These are phyloP conservation scores for Aspergillus clavatus DNA, from an alignment of 2,329 filamentous ascomycete species.

Conservation along the genomic window DNA sequence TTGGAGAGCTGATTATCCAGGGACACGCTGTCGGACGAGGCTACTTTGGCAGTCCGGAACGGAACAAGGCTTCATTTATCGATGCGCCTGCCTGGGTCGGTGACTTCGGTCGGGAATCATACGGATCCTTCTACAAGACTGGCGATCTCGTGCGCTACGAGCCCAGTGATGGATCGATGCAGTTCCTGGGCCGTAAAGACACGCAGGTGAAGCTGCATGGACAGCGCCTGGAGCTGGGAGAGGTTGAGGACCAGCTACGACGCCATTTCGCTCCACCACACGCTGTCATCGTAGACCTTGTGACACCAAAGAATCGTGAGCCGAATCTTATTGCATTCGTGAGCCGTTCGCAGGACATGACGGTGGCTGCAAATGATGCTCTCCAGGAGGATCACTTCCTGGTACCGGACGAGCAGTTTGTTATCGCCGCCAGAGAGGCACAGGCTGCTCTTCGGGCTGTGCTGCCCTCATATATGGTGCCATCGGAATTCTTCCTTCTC, in stretches of 20 bases:
- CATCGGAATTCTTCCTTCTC: not conserved
- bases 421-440: not conserved
- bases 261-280: not conserved
- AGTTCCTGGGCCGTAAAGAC: not conserved
- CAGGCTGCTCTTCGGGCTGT: not conserved
- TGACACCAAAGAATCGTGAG: not conserved
- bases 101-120: not conserved
- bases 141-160: not conserved
- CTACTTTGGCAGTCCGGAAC: not conserved
- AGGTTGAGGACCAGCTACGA: slow-evolving; percentile 1
- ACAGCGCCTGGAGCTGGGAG: slow-evolving; percentile 2
- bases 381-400: not conserved
- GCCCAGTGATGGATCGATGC: not conserved
- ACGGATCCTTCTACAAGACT: not conserved
- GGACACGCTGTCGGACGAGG: not conserved
- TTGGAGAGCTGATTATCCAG: not conserved
- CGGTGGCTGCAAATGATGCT: not conserved
- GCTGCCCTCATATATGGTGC: not conserved
- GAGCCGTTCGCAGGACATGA: too few relatives aligned
- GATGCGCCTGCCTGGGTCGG: not conserved
- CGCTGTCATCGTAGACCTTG: not conserved
- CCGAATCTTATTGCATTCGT: not conserved
- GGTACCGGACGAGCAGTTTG: not conserved
- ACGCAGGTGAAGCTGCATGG: slow-evolving; percentile 1
- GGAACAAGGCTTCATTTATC: not conserved